Conservation (phyloP, 2,329 filamentous ascomycete species). For the Epicoccum sorghinum region DNA sequence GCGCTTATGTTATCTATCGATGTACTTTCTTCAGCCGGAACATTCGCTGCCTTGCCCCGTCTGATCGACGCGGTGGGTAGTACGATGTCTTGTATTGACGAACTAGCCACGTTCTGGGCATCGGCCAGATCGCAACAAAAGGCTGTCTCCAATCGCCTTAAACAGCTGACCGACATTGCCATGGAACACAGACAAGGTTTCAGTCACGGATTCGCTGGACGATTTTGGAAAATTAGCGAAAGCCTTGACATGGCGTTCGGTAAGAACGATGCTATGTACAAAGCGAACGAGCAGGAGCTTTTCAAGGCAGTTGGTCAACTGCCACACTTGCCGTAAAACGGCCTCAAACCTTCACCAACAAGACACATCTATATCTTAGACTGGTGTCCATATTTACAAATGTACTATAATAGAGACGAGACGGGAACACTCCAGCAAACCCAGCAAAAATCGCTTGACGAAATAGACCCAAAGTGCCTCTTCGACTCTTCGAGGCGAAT, state of each 20-base stretch:
- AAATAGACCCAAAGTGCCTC: slow-evolving; percentile 2
- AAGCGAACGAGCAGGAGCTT: slow-evolving; percentile 34
- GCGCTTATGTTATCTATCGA: slow-evolving; percentile 69
- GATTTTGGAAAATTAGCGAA: slow-evolving; percentile 46
- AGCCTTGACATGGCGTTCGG: slow-evolving; percentile 51
- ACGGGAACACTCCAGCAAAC: background rate
- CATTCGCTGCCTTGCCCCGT: slow-evolving; percentile 49
- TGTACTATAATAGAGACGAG: slow-evolving; percentile 4
- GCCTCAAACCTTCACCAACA: background rate
- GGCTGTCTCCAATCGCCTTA: slow-evolving; percentile 56
- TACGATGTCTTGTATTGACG: slow-evolving; percentile 61
- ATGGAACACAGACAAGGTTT: slow-evolving; percentile 43
- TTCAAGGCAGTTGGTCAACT: slow-evolving; percentile 38
- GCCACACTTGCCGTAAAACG: slow-evolving; percentile 14
- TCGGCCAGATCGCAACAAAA: slow-evolving; percentile 60
- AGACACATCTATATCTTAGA: background rate
- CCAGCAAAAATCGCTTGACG: background rate
- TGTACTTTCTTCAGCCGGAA: slow-evolving; percentile 66
- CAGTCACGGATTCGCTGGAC: slow-evolving; percentile 36
- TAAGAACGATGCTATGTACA: slow-evolving; percentile 54
- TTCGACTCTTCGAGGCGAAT: background rate
- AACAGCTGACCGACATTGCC: slow-evolving; percentile 51
- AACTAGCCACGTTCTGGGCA: slow-evolving; percentile 65
- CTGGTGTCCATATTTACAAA: background rate
- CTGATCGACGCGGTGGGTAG: slow-evolving; percentile 62